These are phyloP conservation scores for Acidiella bohemica DNA, from an alignment of 495 filamentous ascomycete genomes.

Conservation along the genomic window DNA sequence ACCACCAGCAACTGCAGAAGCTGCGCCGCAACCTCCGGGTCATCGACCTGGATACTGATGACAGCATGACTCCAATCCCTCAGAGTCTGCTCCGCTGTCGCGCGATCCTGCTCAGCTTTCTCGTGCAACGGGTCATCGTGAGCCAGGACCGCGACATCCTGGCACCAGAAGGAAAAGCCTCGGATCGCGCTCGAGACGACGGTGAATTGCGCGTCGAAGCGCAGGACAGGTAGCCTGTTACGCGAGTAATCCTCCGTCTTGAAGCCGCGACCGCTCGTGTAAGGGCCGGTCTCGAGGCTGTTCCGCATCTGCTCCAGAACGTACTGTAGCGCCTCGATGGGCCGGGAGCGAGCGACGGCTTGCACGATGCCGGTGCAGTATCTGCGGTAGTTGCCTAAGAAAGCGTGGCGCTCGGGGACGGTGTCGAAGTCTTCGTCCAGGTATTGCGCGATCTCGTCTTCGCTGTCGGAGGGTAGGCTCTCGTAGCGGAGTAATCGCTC, in stretches of 20 bases:
- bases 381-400: constrained; percentile 90
- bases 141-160: constrained; percentile 21
- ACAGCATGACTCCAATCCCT: constrained; percentile 70
- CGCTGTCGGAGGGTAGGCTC: constrained; percentile 60
- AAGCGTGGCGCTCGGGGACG: constrained; percentile 83
- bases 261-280: constrained; percentile 55
- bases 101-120: constrained; percentile 44
- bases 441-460: constrained; percentile 66
- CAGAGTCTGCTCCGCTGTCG: constrained; percentile 27
- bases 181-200: constrained; percentile 86
- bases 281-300: constrained; percentile 54
- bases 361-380: constrained; percentile 81
- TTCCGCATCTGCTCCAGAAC: constrained; percentile 65
- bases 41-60: constrained; percentile 66
- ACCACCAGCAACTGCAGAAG: constrained; percentile 73
- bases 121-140: constrained; percentile 43
- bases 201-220: constrained; percentile 75
- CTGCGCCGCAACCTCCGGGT: constrained; percentile 74
- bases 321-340: constrained; percentile 73
- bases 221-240: constrained; percentile 59
- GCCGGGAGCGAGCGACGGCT: constrained; percentile 60
- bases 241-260: constrained; percentile 66
- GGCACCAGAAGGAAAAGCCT: constrained; percentile 73
- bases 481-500: constrained; percentile 71
- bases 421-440: constrained; percentile 90